Evolutionary conservation across 225 moss, liverwort and hornwort species (phyloP).

Genomic region (Bryoerythrophyllum caledonicum): DNA sequence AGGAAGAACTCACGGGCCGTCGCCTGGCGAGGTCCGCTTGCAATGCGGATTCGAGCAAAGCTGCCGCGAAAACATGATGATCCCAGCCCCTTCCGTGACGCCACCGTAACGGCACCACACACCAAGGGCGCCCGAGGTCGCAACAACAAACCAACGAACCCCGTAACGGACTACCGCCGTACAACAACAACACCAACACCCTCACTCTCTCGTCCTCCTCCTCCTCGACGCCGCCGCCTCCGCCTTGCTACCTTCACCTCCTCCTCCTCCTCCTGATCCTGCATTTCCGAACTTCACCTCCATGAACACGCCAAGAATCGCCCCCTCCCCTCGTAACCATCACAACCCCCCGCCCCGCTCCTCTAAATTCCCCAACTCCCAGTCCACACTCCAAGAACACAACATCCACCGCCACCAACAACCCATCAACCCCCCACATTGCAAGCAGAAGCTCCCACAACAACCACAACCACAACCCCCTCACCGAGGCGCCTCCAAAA

Average conservation of each 20-base stretch:
- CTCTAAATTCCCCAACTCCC: too few relatives aligned
- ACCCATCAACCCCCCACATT: neutral
- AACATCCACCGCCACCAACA: too few relatives aligned
- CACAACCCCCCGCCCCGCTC: too few relatives aligned
- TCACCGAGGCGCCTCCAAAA: too few relatives aligned
- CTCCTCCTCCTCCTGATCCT: neutral
- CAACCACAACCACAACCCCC: too few relatives aligned
- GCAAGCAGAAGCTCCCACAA: neutral
- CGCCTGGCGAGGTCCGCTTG: conserved; percentile 98
- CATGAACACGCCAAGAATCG: neutral
- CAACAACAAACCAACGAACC: neutral
- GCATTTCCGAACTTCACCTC: conserved; percentile 19
- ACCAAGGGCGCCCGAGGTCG: too few relatives aligned
- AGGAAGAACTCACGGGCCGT: conserved; percentile 88
- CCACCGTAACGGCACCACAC: conserved; percentile 16
- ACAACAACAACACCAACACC: neutral
- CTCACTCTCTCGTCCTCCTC: neutral
- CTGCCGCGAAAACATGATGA: conserved; percentile 65
- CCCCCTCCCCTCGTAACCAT: too few relatives aligned
- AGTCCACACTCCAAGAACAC: too few relatives aligned
- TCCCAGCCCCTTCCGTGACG: conserved; percentile 28
- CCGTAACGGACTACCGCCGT: neutral
- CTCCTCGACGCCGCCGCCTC: too few relatives aligned
- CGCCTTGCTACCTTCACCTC: too few relatives aligned
- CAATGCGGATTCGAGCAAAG: conserved; percentile 99